phyloP scores from a whole-genome alignment of 2,329 filamentous ascomycete species.

The Aspergillus sp. region DNA sequence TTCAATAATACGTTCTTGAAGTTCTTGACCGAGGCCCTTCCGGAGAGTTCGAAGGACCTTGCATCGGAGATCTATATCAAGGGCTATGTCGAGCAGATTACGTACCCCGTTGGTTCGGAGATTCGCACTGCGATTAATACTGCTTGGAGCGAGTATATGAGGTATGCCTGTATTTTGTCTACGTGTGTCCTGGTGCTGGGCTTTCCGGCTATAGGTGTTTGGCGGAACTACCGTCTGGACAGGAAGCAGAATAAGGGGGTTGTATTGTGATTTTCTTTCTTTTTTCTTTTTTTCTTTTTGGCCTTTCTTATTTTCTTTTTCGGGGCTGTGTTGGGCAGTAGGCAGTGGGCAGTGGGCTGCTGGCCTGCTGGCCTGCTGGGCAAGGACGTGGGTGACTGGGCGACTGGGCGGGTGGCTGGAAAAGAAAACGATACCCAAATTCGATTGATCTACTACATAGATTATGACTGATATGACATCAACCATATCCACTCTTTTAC shows the following conservation, averaged over 20 bases:
- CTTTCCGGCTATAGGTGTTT: conserved; percentile 33
- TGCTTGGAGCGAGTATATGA: conserved; percentile 37
- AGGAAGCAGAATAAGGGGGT: conserved; percentile 37
- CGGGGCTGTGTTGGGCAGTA: too few relatives aligned
- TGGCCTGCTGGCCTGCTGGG: too few relatives aligned
- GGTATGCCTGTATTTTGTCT: conserved; percentile 30
- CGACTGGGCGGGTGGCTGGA: too few relatives aligned
- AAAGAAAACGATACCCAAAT: too few relatives aligned
- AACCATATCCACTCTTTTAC: too few relatives aligned
- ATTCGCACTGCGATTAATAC: conserved; percentile 32
- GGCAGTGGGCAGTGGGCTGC: too few relatives aligned
- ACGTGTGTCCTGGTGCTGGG: conserved; percentile 29
- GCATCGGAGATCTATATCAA: conserved; percentile 23
- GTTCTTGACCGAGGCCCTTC: conserved; percentile 36
- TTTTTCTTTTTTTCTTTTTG: too few relatives aligned
- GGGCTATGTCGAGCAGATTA: conserved; percentile 27
- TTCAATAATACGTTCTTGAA: conserved; percentile 59
- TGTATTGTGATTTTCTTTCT: neutral
- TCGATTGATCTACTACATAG: too few relatives aligned
- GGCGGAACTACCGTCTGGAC: conserved; percentile 38
- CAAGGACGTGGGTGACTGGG: too few relatives aligned
- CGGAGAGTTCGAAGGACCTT: conserved; percentile 6
- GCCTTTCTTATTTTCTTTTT: too few relatives aligned
- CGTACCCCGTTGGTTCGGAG: conserved; percentile 22
- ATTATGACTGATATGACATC: too few relatives aligned